Conservation (phyloP, 371 early-diverging fungal species). For the Lichtheimia corymbifera region DNA sequence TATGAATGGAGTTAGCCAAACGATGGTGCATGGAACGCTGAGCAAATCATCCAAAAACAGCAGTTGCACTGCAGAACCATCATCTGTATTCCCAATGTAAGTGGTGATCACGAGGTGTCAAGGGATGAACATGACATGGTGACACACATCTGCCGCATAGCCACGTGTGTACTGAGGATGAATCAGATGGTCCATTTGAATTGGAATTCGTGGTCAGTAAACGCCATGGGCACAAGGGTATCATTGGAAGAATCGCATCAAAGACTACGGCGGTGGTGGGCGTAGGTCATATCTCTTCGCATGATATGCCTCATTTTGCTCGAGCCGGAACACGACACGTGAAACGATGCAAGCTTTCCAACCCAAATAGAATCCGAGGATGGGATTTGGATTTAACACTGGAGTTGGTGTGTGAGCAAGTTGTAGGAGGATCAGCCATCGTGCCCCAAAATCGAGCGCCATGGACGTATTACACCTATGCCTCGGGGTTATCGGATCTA, state of each 20-base stretch:
- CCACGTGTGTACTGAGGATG: too few relatives aligned
- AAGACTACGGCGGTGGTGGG: conserved; percentile 9
- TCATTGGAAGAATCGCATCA: too few relatives aligned
- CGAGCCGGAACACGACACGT: background rate
- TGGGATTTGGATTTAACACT: conserved; percentile 16
- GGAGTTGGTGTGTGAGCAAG: conserved; percentile 6
- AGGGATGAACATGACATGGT: too few relatives aligned
- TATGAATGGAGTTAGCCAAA: conserved; percentile 16
- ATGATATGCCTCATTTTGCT: background rate
- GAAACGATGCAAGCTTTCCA: conserved; percentile 11
- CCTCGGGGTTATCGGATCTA: conserved; percentile 4
- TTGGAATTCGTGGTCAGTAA: too few relatives aligned
- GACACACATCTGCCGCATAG: too few relatives aligned
- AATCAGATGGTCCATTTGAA: too few relatives aligned
- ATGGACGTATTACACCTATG: conserved; percentile 17
- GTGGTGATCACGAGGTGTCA: too few relatives aligned
- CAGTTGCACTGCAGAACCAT: background rate
- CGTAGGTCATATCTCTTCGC: background rate
- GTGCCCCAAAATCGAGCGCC: conserved; percentile 8
- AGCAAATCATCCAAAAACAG: conserved; percentile 7
- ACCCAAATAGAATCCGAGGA: conserved; percentile 12
- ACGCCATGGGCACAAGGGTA: too few relatives aligned
- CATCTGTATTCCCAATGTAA: too few relatives aligned
- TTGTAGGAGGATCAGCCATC: background rate
- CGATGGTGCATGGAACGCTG: conserved; percentile 8